A percentile compares a stretch with the other conserved stretches of the same genome.
Evolutionary conservation across 169 alveolate species (phyloP).

Genomic region (Plasmodium cynomolgi): DNA sequence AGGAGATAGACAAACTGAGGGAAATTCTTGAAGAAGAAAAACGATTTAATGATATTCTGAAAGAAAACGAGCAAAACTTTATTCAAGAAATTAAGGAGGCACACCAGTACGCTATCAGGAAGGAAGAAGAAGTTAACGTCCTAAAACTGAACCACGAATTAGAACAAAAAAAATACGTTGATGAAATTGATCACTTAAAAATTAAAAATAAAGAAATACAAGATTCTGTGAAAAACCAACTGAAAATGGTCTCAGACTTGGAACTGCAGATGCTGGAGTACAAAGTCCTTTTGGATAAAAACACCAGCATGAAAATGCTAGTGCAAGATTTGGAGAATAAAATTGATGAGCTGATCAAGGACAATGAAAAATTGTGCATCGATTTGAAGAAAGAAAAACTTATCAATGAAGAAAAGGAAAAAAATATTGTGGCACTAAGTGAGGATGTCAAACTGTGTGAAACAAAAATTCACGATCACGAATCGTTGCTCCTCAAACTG

Average conservation of each 20-base stretch:
- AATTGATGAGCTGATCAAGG: conserved; percentile 69
- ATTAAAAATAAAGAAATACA: conserved; percentile 58
- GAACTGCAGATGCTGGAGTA: conserved; percentile 70
- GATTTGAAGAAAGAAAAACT: conserved; percentile 70
- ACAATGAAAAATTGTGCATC: conserved; percentile 67
- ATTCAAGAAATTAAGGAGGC: conserved; percentile 74
- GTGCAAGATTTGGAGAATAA: conserved; percentile 73
- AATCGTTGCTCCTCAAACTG: conserved; percentile 19
- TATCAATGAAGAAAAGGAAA: conserved; percentile 54
- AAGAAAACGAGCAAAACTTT: conserved; percentile 72
- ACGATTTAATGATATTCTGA: conserved; percentile 51
- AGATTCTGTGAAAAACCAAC: conserved; percentile 38
- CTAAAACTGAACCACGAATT: conserved; percentile 25
- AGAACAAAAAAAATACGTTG: conserved; percentile 50
- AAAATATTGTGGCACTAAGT: conserved; percentile 20
- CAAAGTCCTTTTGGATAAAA: conserved; percentile 71
- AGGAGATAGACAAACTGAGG: conserved; percentile 67
- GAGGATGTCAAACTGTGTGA: conserved; percentile 45
- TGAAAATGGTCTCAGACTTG: conserved; percentile 59
- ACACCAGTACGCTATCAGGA: conserved; percentile 67
- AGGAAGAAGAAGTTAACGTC: conserved; percentile 51
- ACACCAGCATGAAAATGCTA: conserved; percentile 73
- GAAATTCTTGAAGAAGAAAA: conserved; percentile 72
- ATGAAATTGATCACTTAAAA: conserved; percentile 67
- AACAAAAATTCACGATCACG: conserved; percentile 29